Evolutionary conservation across 2,329 filamentous ascomycete species (phyloP), one percentile per base, ranked within the genome.

Genomic region (Fusarium drepaniforme): DNA sequence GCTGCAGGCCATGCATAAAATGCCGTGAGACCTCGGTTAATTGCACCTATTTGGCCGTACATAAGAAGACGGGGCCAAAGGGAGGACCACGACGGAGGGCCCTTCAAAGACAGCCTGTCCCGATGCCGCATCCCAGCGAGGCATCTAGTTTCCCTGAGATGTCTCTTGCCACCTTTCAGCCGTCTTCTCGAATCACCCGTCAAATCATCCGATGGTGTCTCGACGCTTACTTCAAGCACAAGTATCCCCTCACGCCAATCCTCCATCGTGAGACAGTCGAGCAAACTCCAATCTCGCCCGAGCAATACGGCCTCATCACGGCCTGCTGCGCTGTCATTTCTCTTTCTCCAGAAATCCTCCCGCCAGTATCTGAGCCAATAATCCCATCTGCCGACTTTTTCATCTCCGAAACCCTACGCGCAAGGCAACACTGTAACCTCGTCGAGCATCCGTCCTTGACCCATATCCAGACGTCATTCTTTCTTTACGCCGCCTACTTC

Each of bases 161-260:
- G 42, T 16, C 42, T 46, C 8, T 23, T 46, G 42, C 42, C 7
- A 13, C 13, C 42, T n/a, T 23, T 3, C 40, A 35, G 25, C 70
- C 68, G 15, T 75, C 68, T 1, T 42, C 71, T 16, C 46, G 37
- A 40, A 58, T 79, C 8, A 46, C 68, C 67, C 0, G 58, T 60
- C 2, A 49, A 4, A 60, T 80, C 4, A 65, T 82, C 18, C 60
- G 38, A 44, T 76, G 75, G 56, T 82, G 79, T 21, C 42, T 83
- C 0, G 75, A 82, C 53, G 81, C 77, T 2, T 83, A 80, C 28
- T 82, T 83, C 56, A 77, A 70, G 33, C 80, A 83, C 61, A 83
- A 83, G 61, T 82, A 83, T 21, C 80, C 81, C 0, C 78, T 83
- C 4, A 83, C 81, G 18, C 81, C 81, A 0, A 79, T 83, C 16